Evolutionary conservation across 345 rosid genomes (phyloP), one percentile per base, ranked within the genome.

Genomic region (Pseudoturritis turrita): DNA sequence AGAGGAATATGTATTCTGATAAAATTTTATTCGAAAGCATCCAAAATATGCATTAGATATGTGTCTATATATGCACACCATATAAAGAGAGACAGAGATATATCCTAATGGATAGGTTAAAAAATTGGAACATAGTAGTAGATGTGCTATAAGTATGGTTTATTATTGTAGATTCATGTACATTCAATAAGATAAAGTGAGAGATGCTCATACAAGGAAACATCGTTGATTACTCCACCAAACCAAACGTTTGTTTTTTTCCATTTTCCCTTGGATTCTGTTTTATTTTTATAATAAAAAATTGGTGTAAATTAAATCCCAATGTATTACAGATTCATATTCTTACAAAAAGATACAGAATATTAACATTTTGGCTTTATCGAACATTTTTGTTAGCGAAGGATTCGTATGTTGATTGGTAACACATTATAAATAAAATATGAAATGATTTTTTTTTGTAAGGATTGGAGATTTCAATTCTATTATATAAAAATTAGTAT

Each of bases 151-250:
- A 49, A 46, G 53, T 40, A 65, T 50, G 36, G 41, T 37, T 40
- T 29, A 50, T 44, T 67, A 67, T 40, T 67, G 33, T 59, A 74
- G 56, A 74, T 59, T 45, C 68, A 74, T 67, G 55, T 19, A 74
- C 73, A 37, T 62, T 12, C 36, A 41, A 15, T 40, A 61, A 5
- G 10, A 36, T 60, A 26, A 70, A 23, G 40, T 59, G 31, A 18
- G 58, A 18, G 26, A 41, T 33, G 62, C 46, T 37, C 31, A 17
- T 70, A 35, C 50, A 63, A 63, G 50, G 57, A 72, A 63, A 44
- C 63, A 25, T 23, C 64, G 56, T 44, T 53, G 15, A 53, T 62
- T 2, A 3, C 43, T 52, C 56, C 56, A 43, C 63, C 76, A 45
- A 62, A 62, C 62, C 43, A 29, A 31, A 43, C 29, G 4, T 72